Evolutionary conservation across 495 filamentous ascomycete species (phyloP).

Genomic region (Recurvomyces mirabilis): DNA sequence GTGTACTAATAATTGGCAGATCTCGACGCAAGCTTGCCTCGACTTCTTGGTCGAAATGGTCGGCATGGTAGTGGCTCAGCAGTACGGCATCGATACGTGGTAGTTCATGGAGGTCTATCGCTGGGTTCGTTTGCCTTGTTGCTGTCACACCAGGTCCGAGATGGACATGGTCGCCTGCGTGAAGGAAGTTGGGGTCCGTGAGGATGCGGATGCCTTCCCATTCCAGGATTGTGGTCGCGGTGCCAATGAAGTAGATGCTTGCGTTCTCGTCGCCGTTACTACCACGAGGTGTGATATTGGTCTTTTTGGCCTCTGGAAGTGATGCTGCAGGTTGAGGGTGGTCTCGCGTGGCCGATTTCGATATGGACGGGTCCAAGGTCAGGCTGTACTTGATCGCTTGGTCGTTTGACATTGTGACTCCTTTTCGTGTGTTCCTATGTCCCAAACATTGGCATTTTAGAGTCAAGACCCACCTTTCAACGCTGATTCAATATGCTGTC

Average conservation of each 20-base stretch:
- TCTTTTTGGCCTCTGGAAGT: constrained; percentile 34
- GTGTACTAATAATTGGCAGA: constrained; percentile 54
- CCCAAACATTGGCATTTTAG: too few relatives aligned
- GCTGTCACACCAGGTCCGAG: constrained; percentile 48
- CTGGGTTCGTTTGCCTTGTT: constrained; percentile 45
- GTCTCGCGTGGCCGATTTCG: constrained; percentile 4
- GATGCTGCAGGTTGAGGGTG: background rate
- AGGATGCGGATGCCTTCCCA: constrained; percentile 53
- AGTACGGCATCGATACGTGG: constrained; percentile 51
- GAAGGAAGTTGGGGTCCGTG: constrained; percentile 63
- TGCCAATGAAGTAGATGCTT: constrained; percentile 49
- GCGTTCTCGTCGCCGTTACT: constrained; percentile 34
- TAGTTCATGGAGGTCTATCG: constrained; percentile 49
- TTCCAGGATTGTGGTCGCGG: constrained; percentile 54
- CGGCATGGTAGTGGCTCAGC: constrained; percentile 53
- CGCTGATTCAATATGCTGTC: too few relatives aligned
- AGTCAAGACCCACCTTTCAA: too few relatives aligned
- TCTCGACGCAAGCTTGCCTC: constrained; percentile 46
- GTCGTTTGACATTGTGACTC: too few relatives aligned
- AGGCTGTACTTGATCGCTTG: constrained; percentile 11
- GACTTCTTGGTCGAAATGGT: constrained; percentile 50
- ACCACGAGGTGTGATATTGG: constrained; percentile 34
- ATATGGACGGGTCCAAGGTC: constrained; percentile 5
- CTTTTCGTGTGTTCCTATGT: too few relatives aligned
- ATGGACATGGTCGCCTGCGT: constrained; percentile 57